phyloP scores from a whole-genome alignment of 208 protist species.

The Crithidia acanthocephali region DNA sequence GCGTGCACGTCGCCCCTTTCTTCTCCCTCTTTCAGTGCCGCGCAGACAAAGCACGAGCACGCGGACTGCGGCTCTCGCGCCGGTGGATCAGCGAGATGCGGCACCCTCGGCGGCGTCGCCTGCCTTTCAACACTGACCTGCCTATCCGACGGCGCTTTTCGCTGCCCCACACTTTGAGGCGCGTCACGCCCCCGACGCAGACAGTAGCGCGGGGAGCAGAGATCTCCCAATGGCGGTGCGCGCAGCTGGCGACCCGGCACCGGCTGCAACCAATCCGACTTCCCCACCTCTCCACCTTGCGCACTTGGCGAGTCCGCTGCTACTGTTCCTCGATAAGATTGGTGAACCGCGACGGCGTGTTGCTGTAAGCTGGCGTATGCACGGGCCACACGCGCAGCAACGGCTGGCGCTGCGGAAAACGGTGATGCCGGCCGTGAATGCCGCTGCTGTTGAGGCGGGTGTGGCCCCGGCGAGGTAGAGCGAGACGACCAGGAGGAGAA shows the following conservation, averaged over 20 bases:
- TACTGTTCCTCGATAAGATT: too few species aligned
- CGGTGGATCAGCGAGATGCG: not conserved
- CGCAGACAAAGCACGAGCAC: constrained; percentile 35
- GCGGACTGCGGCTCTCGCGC: not conserved
- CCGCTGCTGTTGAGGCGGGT: constrained; percentile 3
- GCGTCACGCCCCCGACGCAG: constrained; percentile 10
- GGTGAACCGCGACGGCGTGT: too few species aligned
- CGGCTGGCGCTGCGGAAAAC: too few species aligned
- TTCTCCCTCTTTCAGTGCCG: not conserved
- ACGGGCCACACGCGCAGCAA: not conserved
- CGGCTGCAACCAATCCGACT: not conserved
- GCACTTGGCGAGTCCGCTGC: too few species aligned
- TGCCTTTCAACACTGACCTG: not conserved
- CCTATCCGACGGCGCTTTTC: not conserved
- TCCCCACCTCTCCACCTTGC: too few species aligned
- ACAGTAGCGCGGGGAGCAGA: constrained; percentile 25
- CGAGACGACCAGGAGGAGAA: constrained; percentile 32
- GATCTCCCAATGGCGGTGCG: not conserved
- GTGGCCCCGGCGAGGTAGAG: constrained; percentile 27
- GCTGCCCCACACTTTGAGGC: not conserved
- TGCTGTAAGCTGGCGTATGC: too few species aligned
- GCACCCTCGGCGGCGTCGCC: not conserved
- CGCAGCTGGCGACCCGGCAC: not conserved
- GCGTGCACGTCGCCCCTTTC: not conserved
- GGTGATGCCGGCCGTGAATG: not conserved